phyloP scores from a whole-genome alignment of 352 stramenopile genomes.

The Saprolegnia parasitica region DNA sequence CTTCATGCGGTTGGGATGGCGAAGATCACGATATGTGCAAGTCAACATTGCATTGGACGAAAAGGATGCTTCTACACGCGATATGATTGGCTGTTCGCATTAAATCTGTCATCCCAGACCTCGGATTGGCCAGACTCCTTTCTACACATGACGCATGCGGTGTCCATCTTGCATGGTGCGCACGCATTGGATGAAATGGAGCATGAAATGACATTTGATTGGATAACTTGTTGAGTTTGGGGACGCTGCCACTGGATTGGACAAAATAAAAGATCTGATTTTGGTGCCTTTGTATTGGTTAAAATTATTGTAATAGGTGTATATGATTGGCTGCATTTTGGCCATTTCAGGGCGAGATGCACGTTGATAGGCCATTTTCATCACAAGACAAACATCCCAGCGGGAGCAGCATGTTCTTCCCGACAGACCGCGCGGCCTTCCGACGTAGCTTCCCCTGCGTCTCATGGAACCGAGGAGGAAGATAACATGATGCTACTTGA shows the following conservation, averaged over 20 bases:
- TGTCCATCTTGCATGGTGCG: neutral
- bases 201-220: neutral
- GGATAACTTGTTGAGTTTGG: neutral
- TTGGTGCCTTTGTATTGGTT: neutral
- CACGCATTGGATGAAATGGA: neutral
- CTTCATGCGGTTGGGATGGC: constrained; percentile 5
- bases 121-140: constrained; percentile 3
- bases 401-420: neutral
- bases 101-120: neutral
- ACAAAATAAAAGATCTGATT: constrained; percentile 1
- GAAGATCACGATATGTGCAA: constrained; percentile 1
- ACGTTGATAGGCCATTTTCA: neutral
- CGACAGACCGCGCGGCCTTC: neutral
- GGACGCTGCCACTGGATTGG: neutral
- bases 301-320: neutral
- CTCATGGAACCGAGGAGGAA: neutral
- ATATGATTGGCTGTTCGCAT: neutral
- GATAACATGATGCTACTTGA: neutral
- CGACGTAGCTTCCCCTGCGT: neutral
- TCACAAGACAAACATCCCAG: neutral
- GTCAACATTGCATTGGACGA: neutral
- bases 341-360: neutral
- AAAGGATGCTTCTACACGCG: neutral
- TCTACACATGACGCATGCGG: neutral
- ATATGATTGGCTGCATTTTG: neutral